phyloP scores from a whole-genome alignment of 106 monocot genomes.

The Phalaenopsis aphrodite region DNA sequence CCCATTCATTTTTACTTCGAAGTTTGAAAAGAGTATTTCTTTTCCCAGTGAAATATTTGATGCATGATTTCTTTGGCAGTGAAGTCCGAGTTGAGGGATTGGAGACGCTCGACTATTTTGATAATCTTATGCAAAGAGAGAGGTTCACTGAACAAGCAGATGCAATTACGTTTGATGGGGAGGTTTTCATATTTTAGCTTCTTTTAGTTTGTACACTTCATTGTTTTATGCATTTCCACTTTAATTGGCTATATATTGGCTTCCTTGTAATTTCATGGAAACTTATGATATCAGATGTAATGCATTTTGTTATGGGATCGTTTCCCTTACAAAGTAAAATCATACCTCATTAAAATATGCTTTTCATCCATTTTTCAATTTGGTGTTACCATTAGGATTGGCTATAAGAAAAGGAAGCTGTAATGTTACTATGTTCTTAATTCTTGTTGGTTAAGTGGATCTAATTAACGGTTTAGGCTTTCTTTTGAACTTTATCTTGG shows the following conservation, averaged over 20 bases:
- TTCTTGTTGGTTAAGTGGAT: neutral
- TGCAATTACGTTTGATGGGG: slow-evolving; percentile 65
- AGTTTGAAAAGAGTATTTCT: neutral
- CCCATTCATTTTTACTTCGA: neutral
- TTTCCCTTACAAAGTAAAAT: neutral
- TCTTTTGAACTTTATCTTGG: neutral
- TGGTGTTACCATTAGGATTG: neutral
- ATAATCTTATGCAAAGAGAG: slow-evolving; percentile 42
- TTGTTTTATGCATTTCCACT: neutral
- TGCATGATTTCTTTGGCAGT: slow-evolving; percentile 26
- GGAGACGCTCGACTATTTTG: slow-evolving; percentile 70
- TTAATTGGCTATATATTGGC: neutral
- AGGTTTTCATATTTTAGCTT: slow-evolving; percentile 23
- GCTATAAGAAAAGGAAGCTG: neutral
- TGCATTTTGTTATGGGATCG: neutral
- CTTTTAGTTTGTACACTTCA: neutral
- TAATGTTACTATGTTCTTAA: neutral
- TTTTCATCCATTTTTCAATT: neutral
- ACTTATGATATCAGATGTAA: neutral
- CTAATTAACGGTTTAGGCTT: neutral
- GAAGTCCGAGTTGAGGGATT: slow-evolving; percentile 69
- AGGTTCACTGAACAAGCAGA: slow-evolving; percentile 57
- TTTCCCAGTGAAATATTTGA: neutral
- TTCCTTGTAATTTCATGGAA: neutral
- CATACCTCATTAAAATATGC: neutral